Base-by-base conservation (phyloP, 2,329 filamentous ascomycete genomes). In the Decorospora gaudefroyi region DNA sequence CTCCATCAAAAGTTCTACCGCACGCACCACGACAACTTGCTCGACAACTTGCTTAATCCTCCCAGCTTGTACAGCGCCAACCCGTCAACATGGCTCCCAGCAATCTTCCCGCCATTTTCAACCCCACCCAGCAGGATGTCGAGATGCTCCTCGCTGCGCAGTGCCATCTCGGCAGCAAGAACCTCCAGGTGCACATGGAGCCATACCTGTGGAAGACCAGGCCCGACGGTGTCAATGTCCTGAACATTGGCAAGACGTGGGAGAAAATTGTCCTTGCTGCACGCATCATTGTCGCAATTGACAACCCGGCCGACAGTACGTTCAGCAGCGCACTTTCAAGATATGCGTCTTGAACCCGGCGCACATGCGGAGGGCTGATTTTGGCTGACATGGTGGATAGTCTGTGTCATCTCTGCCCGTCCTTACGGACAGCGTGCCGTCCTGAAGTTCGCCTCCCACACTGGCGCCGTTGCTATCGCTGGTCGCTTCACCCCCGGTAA, bases 171-270 rank as follows among this genome's bases (percentile, higher is more conserved):
- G 93, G 93, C 71, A 90, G 87, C 79, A 97, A 97, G 89, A 99
- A 99, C 86, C 78, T 99, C 71, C 93, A 97, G 84, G 89, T 95
- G 74, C 91, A 97, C 83, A 97, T 96, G 90, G 90, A 95, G 80
- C 88, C 90, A 4, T 99, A 99, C 84, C 87, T 99, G 73, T 99
- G 92, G 92, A 99, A 99, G 88, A 96, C 90, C 76, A 89, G 93
- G 74, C 87, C 90, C 63, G 95, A 99, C 72, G 93, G 93, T 79
- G 87, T 99, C 81, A 99, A 99, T 77, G 84, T 99, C 65, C 83
- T 99, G 78, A 99, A 99, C 86, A 90, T 99, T 78, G 91, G 92
- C 82, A 99, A 99, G 90, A 99, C 93, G 79, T 99, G 92, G 93
- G 93, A 99, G 85, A 99, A 99, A 85, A 96, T 99, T 75, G 90